phyloP scores from a whole-genome alignment of 805 yeast species.

The Ogataea paradorogensis region DNA sequence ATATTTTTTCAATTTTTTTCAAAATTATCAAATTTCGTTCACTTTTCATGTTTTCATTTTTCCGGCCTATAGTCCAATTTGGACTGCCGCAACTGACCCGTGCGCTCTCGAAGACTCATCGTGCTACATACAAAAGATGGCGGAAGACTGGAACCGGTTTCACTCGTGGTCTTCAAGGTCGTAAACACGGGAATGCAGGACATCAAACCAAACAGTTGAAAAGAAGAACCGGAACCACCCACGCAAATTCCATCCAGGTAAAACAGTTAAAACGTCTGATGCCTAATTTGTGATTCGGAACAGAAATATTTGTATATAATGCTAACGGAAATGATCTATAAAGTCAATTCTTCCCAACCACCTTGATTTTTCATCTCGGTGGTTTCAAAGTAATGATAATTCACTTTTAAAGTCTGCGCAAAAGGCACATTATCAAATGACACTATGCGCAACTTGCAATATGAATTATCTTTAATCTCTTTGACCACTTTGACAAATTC shows the following conservation, averaged over 20 bases:
- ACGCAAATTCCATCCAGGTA: slow-evolving; percentile 53
- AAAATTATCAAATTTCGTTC: too few species aligned
- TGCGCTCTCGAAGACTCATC: slow-evolving; percentile 67
- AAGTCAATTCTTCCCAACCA: slow-evolving; percentile 53
- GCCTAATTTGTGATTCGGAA: slow-evolving; percentile 36
- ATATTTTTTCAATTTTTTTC: neutral
- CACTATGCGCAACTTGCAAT: slow-evolving; percentile 75
- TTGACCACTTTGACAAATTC: slow-evolving; percentile 66
- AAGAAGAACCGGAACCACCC: slow-evolving; percentile 56
- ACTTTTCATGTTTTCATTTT: slow-evolving; percentile 11
- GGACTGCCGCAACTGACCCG: slow-evolving; percentile 19
- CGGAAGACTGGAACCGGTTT: slow-evolving; percentile 67
- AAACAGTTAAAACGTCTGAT: slow-evolving; percentile 56
- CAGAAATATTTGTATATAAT: slow-evolving; percentile 2
- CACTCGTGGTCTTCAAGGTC: slow-evolving; percentile 73
- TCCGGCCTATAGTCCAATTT: slow-evolving; percentile 19
- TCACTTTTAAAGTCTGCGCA: slow-evolving; percentile 82
- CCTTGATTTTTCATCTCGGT: slow-evolving; percentile 50
- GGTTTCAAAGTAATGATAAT: slow-evolving; percentile 85
- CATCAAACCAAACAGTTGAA: slow-evolving; percentile 65
- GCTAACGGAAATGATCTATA: slow-evolving; percentile 24
- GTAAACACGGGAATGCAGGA: slow-evolving; percentile 91
- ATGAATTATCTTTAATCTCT: slow-evolving; percentile 71
- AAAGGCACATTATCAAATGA: slow-evolving; percentile 84
- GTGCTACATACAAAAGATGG: slow-evolving; percentile 87